A percentile compares a stretch with the other conserved stretches of the same genome.
phyloP scores from a whole-genome alignment of 257 asterid species.

The Henckelia pumila region DNA sequence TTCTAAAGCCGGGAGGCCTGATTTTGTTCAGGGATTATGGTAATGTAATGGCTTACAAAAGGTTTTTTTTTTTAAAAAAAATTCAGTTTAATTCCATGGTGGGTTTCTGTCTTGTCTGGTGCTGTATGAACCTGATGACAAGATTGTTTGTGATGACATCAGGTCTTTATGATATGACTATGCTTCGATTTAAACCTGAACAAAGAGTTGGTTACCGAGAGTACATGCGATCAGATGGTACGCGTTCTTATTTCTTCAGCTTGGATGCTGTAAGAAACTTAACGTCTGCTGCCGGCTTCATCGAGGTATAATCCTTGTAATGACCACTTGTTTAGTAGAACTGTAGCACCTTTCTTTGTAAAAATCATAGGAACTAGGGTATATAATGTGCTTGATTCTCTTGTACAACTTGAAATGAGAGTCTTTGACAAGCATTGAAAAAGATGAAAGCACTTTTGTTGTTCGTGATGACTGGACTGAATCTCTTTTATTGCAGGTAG shows the following conservation, averaged over 20 bases:
- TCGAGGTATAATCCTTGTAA: slow-evolving; percentile 48
- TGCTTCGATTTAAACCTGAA: slow-evolving; percentile 80
- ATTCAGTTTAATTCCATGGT: slow-evolving; percentile 3
- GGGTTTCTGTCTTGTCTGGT: slow-evolving; percentile 3
- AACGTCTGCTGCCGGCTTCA: slow-evolving; percentile 65
- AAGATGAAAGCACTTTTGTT: background rate
- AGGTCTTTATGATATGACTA: slow-evolving; percentile 96
- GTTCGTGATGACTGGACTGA: background rate
- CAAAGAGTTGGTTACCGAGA: slow-evolving; percentile 78
- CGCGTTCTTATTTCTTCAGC: slow-evolving; percentile 88
- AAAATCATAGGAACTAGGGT: background rate
- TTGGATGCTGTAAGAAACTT: slow-evolving; percentile 57
- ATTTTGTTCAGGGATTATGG: slow-evolving; percentile 92
- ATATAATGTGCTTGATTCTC: no score
- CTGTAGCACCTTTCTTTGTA: no score
- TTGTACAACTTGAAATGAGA: no score
- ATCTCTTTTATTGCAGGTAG: slow-evolving; percentile 47
- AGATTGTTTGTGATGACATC: slow-evolving; percentile 24
- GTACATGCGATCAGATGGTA: slow-evolving; percentile 85
- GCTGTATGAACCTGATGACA: slow-evolving; percentile 5
- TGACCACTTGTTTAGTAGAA: background rate
- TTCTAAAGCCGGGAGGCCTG: slow-evolving; percentile 75
- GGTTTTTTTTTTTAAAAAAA: slow-evolving; percentile 14
- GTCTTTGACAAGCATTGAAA: no score
- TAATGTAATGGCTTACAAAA: slow-evolving; percentile 50